Conservation (phyloP, 305 asterid genomes). For the Lippia alba region DNA sequence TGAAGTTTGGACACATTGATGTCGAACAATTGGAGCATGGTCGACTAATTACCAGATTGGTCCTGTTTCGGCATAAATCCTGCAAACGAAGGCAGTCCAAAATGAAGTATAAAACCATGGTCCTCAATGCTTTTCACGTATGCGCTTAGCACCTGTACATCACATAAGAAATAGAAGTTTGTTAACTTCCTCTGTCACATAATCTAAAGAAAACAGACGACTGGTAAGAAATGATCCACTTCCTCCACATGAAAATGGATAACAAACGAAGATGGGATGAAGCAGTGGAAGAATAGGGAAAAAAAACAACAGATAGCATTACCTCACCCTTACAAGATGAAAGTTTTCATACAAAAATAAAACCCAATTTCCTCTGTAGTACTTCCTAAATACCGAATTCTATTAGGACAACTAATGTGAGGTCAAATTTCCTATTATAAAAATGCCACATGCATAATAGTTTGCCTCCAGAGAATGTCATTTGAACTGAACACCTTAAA, state of each 20-base stretch:
- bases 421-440: neutral
- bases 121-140: constrained; percentile 90
- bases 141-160: constrained; percentile 80
- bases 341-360: neutral
- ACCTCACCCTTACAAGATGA: constrained; percentile 2
- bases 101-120: constrained; percentile 89
- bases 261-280: constrained; percentile 4
- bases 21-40: constrained; percentile 19
- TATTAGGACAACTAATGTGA: constrained; percentile 8
- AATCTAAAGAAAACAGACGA: constrained; percentile 28
- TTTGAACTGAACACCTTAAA: constrained; percentile 3
- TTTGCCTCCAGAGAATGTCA: neutral
- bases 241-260: neutral
- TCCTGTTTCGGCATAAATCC: constrained; percentile 77
- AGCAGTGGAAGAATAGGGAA: constrained; percentile 1
- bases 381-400: constrained; percentile 5
- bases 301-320: constrained; percentile 5
- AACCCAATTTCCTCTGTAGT: neutral
- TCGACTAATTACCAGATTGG: constrained; percentile 60
- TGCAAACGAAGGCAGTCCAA: constrained; percentile 70
- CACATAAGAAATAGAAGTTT: constrained; percentile 24
- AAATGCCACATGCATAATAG: neutral
- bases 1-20: constrained; percentile 1
- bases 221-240: constrained; percentile 7
- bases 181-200: constrained; percentile 11